A percentile compares a stretch with the other conserved stretches of the same genome.
These are phyloP conservation scores for Coniophora puteana DNA, from an alignment of 1,284 basidiomycete species.

Conservation along the genomic window DNA sequence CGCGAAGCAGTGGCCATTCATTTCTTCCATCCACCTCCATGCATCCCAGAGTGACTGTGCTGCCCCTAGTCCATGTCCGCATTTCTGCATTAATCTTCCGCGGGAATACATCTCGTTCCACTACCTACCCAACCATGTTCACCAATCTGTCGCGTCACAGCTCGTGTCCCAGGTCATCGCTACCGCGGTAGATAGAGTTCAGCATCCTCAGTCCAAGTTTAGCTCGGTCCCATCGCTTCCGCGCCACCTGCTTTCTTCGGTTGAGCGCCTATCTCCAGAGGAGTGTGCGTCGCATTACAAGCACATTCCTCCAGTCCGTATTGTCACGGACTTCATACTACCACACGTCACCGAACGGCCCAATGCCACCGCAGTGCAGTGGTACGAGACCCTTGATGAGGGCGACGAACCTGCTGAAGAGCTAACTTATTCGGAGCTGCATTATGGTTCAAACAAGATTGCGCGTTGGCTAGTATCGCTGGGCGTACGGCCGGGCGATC, in stretches of 20 bases:
- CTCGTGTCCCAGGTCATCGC: constrained; percentile 26
- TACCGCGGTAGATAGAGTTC: constrained; percentile 10
- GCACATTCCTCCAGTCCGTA: constrained; percentile 23
- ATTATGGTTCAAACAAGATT: constrained; percentile 36
- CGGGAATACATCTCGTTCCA: constrained; percentile 14
- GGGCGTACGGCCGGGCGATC: constrained; percentile 39
- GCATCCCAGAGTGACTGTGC: background rate
- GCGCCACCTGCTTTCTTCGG: constrained; percentile 29
- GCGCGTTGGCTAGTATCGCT: constrained; percentile 38
- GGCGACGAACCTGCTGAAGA: constrained; percentile 12
- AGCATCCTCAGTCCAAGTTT: constrained; percentile 15
- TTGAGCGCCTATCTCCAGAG: constrained; percentile 27
- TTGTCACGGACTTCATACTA: constrained; percentile 37
- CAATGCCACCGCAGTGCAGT: constrained; percentile 32
- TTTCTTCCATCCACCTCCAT: constrained; percentile 12
- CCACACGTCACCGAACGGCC: constrained; percentile 28
- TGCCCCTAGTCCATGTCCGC: too few species aligned
- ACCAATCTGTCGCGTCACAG: constrained; percentile 18
- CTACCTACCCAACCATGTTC: constrained; percentile 18
- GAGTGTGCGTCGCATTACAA: constrained; percentile 19
- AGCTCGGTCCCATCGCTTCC: constrained; percentile 23
- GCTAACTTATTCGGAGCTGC: constrained; percentile 37
- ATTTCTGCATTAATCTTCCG: too few species aligned
- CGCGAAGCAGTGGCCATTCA: constrained; percentile 16
- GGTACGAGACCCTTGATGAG: constrained; percentile 34